phyloP scores from a whole-genome alignment of 2,329 filamentous ascomycete species.

The Paraconiothyrium sp. region DNA sequence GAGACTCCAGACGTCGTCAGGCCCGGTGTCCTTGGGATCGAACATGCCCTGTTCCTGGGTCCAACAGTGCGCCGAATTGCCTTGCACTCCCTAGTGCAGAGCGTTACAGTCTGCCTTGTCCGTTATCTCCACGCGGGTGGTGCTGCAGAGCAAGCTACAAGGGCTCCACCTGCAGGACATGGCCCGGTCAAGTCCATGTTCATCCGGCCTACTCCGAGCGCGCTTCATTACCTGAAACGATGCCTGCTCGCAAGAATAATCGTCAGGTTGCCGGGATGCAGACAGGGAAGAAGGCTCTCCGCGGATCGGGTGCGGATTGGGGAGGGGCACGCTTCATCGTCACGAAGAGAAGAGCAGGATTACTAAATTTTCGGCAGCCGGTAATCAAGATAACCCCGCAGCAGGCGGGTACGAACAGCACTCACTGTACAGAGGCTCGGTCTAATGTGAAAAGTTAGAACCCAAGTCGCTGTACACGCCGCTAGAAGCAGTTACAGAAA shows the following conservation, averaged over 20 bases:
- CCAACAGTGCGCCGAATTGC: neutral
- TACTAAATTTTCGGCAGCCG: neutral
- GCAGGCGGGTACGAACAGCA: neutral
- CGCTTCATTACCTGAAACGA: conserved; percentile 17
- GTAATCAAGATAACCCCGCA: neutral
- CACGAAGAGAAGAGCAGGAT: neutral
- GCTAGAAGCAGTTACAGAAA: neutral
- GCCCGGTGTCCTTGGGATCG: neutral
- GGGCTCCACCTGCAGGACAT: neutral
- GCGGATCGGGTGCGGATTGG: conserved; percentile 13
- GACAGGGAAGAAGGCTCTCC: conserved; percentile 6
- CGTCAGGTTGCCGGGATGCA: neutral
- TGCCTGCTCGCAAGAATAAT: neutral
- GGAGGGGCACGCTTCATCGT: neutral
- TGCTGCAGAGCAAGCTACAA: neutral
- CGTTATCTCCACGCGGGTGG: neutral
- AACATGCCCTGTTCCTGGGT: neutral
- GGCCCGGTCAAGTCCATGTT: conserved; percentile 10
- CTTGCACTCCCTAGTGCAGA: too few species aligned
- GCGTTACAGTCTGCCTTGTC: neutral
- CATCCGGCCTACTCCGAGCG: conserved; percentile 20
- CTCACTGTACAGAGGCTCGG: neutral
- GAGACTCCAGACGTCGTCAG: neutral
- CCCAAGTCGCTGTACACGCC: neutral
- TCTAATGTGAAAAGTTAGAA: neutral